Evolutionary conservation across 2,329 filamentous ascomycete species (phyloP), one percentile per base, ranked within the genome.

Genomic region (Plectosphaerella plurivora): DNA sequence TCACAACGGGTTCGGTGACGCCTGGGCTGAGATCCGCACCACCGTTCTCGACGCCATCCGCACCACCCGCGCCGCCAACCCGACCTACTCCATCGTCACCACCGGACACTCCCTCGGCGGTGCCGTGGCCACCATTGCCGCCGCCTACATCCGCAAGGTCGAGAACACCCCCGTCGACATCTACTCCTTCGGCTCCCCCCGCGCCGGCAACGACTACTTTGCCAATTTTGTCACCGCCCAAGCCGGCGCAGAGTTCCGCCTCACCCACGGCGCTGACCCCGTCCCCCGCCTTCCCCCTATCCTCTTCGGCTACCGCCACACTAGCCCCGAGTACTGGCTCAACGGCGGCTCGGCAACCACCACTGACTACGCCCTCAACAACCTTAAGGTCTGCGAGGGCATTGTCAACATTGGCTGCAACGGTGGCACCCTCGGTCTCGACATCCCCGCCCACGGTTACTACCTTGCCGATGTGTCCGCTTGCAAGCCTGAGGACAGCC

Each of bases 61-160:
- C 18, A 53, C 64, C 1, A 80, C 81, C 3, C 64, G 63, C 41
- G 60, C 63, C 1, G 64, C 71, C 25, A 68, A 82, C 68, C 81
- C 83, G 1, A 56, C 54, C 47, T 86, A 78, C 70, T 65, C 65
- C 45, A 62, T 88, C 62, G 64, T 86, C 16, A 66, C 77, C n/a
- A 83, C 84, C 0, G 87, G 87, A 36, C 86, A 89, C 71, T 87
- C 83, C 10, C 79, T 90, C 4, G 87, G 87, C 47, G 87, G 74
- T 24, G 84, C 84, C 7, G 71, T 89, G 2, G 83, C 79, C 39
- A 82, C 78, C 7, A 64, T 90, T 5, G 85, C 75, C 0, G 81
- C 76, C 0, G 81, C 76, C 1, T 74, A 81, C 58, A 68, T 88
- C 18, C 77, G 84, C 46, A 64, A 65, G 6, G 61, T 64, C 10